Evolutionary conservation across 495 filamentous ascomycete species (phyloP), one percentile per base, ranked within the genome.

Genomic region (Xylaria palmicola): DNA sequence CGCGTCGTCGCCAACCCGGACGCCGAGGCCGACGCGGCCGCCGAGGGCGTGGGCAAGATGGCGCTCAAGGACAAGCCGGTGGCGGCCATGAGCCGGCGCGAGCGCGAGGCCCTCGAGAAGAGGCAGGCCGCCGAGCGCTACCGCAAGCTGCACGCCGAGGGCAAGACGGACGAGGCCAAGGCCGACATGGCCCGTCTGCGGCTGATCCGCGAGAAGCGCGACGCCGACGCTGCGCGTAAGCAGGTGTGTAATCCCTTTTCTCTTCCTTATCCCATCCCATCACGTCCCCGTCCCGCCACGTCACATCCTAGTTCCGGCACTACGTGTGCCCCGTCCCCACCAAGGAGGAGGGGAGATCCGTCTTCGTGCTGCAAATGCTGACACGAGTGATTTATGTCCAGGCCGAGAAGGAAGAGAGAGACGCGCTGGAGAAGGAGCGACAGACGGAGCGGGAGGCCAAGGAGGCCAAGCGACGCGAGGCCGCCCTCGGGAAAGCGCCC

Each of bases 161-260:
- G 94, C 56, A 97, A 97, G 83, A 97, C 94, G 39, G 95, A 98
- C 56, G 91, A 98, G 80, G 94, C 93, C 20, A 89, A 88, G 65
- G 87, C 91, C n/a, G 94, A 98, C 80, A 66, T 98, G 68, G 94
- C 90, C 51, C 80, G 94, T 54, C 72, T 98, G 70, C 83, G 78
- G 65, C 67, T 93, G 52, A 90, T 98, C 57, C 82, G 87, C 24
- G 90, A 96, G 82, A 87, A 89, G 79, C 82, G 94, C 36, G 94
- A 94, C 72, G 87, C 88, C 27, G 93, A 96, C 71, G 84, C 90
- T 24, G 81, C 81, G 7, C 62, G 81, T 60, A 83, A 81, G 64
- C 77, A 79, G 78, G 81, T 82, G 65, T 48, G 78, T 63, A n/a
- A 2, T 3, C 39, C 24, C 9, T 62, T 36, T 43, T n/a, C n/a